These are phyloP conservation scores for Cryptococcus floricola DNA, from an alignment of 1,284 basidiomycete genomes.

Conservation along the genomic window DNA sequence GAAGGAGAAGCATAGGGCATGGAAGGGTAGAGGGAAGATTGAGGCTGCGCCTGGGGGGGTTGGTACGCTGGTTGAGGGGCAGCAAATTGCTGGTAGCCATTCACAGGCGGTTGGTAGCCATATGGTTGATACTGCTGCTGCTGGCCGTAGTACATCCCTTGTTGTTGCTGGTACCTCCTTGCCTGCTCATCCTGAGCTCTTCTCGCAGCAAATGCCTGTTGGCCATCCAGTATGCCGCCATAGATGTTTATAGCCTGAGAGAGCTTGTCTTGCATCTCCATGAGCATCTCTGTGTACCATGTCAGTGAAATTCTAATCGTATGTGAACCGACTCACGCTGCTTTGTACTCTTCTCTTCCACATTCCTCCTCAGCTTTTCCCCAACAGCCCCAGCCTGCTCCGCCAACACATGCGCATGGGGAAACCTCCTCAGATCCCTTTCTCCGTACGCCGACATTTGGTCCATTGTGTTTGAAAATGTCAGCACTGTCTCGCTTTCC, in stretches of 20 bases:
- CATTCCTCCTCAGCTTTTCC: slow-evolving; percentile 75
- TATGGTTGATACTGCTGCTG: slow-evolving; percentile 10
- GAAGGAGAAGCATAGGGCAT: slow-evolving; percentile 63
- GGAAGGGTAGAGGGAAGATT: not conserved
- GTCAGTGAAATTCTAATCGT: not conserved
- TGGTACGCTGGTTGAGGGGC: not conserved
- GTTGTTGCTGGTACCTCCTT: slow-evolving; percentile 32
- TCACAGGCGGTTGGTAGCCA: not conserved
- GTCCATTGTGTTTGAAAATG: slow-evolving; percentile 83
- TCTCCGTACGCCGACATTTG: slow-evolving; percentile 75
- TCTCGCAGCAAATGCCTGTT: slow-evolving; percentile 52
- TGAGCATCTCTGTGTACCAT: slow-evolving; percentile 62
- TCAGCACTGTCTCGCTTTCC: slow-evolving; percentile 78
- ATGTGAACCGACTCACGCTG: slow-evolving; percentile 60
- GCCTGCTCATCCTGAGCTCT: slow-evolving; percentile 41
- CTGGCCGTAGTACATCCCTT: slow-evolving; percentile 19
- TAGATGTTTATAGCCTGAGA: slow-evolving; percentile 87
- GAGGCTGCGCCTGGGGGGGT: not conserved
- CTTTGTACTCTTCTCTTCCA: slow-evolving; percentile 83
- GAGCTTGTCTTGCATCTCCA: slow-evolving; percentile 90
- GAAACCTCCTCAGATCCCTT: slow-evolving; percentile 70
- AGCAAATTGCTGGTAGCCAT: not conserved
- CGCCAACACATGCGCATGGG: slow-evolving; percentile 74
- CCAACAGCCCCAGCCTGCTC: slow-evolving; percentile 76
- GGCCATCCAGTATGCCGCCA: slow-evolving; percentile 79